Percentiles rank a stretch among this genome's conserved stretches.
These are phyloP conservation scores for Metschnikowia chrysomelidarum DNA, from an alignment of 805 yeast species.

Conservation along the genomic window DNA sequence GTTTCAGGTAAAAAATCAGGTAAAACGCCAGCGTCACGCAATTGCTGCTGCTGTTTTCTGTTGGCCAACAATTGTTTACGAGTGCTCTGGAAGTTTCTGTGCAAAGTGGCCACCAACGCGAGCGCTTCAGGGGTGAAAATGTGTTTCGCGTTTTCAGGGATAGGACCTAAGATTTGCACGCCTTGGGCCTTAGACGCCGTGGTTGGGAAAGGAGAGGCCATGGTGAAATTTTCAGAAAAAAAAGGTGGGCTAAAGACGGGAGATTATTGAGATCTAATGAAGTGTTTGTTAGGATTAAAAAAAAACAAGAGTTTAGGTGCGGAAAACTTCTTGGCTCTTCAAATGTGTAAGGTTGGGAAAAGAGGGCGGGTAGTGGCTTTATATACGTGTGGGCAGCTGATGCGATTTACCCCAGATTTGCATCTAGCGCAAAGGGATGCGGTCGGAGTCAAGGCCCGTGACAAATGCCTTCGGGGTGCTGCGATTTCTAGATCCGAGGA, in stretches of 20 bases:
- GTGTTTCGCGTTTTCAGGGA: constrained; percentile 48
- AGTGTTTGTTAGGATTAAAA: neutral
- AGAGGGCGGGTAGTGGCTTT: constrained; percentile 4
- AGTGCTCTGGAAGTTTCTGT: constrained; percentile 64
- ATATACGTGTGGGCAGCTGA: constrained; percentile 10
- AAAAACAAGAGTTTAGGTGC: neutral
- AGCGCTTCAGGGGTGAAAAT: constrained; percentile 62
- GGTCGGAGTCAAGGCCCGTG: constrained; percentile 15
- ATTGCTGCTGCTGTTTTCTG: constrained; percentile 58
- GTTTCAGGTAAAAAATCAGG: constrained; percentile 70
- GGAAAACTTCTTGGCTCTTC: too few species aligned
- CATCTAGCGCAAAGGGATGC: constrained; percentile 19
- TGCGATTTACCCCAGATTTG: constrained; percentile 14
- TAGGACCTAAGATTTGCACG: constrained; percentile 53
- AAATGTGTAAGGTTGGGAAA: neutral
- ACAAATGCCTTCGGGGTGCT: constrained; percentile 11
- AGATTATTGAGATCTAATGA: constrained; percentile 1
- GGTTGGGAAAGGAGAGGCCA: constrained; percentile 43
- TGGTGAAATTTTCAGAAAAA: neutral
- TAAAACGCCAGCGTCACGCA: constrained; percentile 59
- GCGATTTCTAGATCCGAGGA: constrained; percentile 6
- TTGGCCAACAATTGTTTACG: constrained; percentile 59
- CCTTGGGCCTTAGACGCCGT: constrained; percentile 46
- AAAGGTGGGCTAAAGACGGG: neutral
- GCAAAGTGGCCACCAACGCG: constrained; percentile 68